Percentiles rank a stretch among this genome's conserved stretches.
Conservation (phyloP, 306 rosid genomes). For the Abrus pulchellus region DNA sequence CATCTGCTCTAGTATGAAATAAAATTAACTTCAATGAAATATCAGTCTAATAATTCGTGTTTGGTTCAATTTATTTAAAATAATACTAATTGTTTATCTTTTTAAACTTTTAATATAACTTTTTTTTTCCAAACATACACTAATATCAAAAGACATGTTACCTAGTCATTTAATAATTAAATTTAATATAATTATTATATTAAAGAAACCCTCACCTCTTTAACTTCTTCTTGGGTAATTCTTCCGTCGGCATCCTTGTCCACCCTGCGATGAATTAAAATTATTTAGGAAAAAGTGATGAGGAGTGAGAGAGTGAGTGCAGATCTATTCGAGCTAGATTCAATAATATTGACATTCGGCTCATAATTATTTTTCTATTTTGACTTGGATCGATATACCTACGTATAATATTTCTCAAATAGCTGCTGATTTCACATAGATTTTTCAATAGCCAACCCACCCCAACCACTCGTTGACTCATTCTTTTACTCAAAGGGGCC, state of each 20-base stretch:
- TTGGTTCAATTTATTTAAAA: too few relatives aligned
- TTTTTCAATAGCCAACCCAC: slow-evolving; percentile 39
- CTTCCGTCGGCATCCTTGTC: slow-evolving; percentile 92
- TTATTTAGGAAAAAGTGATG: not conserved
- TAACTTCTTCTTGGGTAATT: slow-evolving; percentile 80
- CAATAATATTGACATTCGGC: slow-evolving; percentile 34
- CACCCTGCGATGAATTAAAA: slow-evolving; percentile 67
- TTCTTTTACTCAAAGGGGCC: slow-evolving; percentile 30
- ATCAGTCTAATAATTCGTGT: too few relatives aligned
- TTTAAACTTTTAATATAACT: too few relatives aligned
- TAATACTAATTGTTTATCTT: too few relatives aligned
- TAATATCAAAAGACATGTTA: not conserved
- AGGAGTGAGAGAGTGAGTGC: not conserved
- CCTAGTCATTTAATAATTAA: not conserved
- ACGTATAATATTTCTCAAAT: slow-evolving; percentile 29
- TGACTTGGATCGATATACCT: slow-evolving; percentile 16
- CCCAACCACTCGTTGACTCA: slow-evolving; percentile 31
- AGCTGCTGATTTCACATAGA: slow-evolving; percentile 30
- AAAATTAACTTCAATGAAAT: not conserved
- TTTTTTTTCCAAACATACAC: too few relatives aligned
- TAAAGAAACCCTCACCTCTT: slow-evolving; percentile 63
- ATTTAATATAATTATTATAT: not conserved
- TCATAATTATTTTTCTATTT: not conserved
- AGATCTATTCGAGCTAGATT: slow-evolving; percentile 23
- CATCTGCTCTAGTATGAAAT: not conserved